These are phyloP conservation scores for Lasiosphaeria ovina DNA, from an alignment of 495 filamentous ascomycete genomes.

Conservation along the genomic window DNA sequence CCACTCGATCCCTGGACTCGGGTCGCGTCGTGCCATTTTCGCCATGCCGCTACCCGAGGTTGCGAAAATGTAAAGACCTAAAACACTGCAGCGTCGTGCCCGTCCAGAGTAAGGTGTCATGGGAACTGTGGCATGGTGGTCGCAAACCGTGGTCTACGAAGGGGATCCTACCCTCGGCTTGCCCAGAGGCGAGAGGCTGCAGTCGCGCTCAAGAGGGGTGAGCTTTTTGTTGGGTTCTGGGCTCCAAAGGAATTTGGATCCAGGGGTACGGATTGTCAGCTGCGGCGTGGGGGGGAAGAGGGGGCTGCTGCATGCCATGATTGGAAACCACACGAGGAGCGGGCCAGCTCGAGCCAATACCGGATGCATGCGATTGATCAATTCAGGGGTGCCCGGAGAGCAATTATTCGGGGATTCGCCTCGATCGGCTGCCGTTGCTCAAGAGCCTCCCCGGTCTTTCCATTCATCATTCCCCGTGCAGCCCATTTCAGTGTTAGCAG, in stretches of 20 bases:
- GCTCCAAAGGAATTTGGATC: not conserved
- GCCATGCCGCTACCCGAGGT: not conserved
- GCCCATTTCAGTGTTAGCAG: no score
- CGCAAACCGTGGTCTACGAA: not conserved
- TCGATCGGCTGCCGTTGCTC: no score
- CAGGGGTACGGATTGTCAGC: not conserved
- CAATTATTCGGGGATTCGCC: no score
- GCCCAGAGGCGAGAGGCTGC: no score
- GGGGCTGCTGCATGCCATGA: slow-evolving; percentile 7
- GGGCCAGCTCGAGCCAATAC: not conserved
- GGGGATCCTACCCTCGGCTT: not conserved
- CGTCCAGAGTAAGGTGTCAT: not conserved
- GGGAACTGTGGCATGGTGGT: not conserved
- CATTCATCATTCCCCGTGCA: no score
- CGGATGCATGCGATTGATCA: slow-evolving; percentile 3
- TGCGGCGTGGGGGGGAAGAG: slow-evolving; percentile 6
- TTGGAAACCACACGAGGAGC: not conserved
- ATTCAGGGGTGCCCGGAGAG: not conserved
- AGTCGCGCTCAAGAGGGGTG: not conserved
- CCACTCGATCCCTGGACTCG: not conserved
- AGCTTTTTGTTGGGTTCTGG: slow-evolving; percentile 3
- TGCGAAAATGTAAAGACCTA: not conserved
- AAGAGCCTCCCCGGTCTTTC: no score
- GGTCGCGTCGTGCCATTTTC: slow-evolving; percentile 5
- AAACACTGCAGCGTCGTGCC: not conserved